These are phyloP conservation scores for Mentha longifolia DNA, from an alignment of 257 asterid species.

Conservation along the genomic window DNA sequence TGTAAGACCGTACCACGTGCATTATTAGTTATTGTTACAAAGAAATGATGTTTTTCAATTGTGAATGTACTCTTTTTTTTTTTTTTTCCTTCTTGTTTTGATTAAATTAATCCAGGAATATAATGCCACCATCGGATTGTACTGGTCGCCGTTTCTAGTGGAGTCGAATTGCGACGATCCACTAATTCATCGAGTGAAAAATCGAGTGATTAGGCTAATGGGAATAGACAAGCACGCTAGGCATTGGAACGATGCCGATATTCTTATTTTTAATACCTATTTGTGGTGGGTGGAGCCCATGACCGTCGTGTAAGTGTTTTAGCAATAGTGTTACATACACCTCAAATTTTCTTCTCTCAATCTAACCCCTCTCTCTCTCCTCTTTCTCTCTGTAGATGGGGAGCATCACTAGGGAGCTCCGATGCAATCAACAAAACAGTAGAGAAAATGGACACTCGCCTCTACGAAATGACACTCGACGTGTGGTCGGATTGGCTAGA, in stretches of 20 bases:
- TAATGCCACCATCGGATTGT: slow-evolving; percentile 75
- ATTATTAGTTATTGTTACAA: background rate
- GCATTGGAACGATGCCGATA: slow-evolving; percentile 82
- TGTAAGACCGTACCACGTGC: slow-evolving; percentile 36
- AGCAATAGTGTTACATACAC: too few species aligned
- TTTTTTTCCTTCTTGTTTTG: too few species aligned
- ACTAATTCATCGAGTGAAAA: slow-evolving; percentile 42
- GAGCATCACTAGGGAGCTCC: slow-evolving; percentile 52
- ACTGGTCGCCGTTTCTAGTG: slow-evolving; percentile 86
- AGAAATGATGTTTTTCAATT: background rate
- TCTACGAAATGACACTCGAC: slow-evolving; percentile 65
- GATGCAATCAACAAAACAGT: slow-evolving; percentile 52
- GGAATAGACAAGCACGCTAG: slow-evolving; percentile 74
- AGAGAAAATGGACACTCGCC: slow-evolving; percentile 15
- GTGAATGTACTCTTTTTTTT: background rate
- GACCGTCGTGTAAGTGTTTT: slow-evolving; percentile 57
- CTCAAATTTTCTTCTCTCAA: background rate
- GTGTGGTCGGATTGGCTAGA: slow-evolving; percentile 80
- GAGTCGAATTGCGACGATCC: slow-evolving; percentile 86
- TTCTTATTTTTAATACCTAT: slow-evolving; percentile 70
- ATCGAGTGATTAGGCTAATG: slow-evolving; percentile 50
- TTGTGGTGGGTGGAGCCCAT: slow-evolving; percentile 78
- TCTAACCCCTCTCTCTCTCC: background rate
- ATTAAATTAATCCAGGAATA: slow-evolving; percentile 53
- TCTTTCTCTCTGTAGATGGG: slow-evolving; percentile 47